Percentiles rank a stretch among this genome's conserved stretches.
phyloP scores from a whole-genome alignment of 2,329 filamentous ascomycete genomes.

The Verticillium albo-atrum region DNA sequence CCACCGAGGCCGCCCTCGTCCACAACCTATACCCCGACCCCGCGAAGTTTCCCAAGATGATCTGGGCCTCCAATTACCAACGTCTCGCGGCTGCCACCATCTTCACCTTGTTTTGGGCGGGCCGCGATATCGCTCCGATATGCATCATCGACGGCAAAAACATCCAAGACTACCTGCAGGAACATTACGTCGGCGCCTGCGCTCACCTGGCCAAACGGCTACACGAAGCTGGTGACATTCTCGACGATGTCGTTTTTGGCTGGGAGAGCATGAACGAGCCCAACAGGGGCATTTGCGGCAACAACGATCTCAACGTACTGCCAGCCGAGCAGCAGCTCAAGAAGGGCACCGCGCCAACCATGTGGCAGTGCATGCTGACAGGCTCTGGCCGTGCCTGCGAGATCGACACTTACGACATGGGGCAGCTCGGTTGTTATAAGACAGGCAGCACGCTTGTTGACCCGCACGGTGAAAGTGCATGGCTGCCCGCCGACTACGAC shows the following conservation, averaged over 20 bases:
- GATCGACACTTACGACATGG: constrained; percentile 89
- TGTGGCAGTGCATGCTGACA: constrained; percentile 88
- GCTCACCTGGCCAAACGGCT: constrained; percentile 79
- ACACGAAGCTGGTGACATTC: constrained; percentile 82
- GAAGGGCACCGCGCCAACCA: constrained; percentile 88
- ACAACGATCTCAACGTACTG: constrained; percentile 74
- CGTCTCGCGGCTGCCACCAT: constrained; percentile 83
- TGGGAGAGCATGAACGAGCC: constrained; percentile 98
- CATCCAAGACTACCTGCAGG: constrained; percentile 91
- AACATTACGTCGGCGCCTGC: constrained; percentile 78
- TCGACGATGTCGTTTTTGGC: constrained; percentile 82
- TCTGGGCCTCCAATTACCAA: constrained; percentile 97
- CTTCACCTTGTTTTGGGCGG: constrained; percentile 91
- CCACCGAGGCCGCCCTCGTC: constrained; percentile 87
- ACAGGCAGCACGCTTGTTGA: constrained; percentile 79
- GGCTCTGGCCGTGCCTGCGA: constrained; percentile 91
- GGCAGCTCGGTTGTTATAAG: constrained; percentile 86
- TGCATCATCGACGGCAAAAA: constrained; percentile 93
- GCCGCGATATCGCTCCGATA: constrained; percentile 88
- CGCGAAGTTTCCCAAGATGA: constrained; percentile 92
- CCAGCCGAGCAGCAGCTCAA: constrained; percentile 86
- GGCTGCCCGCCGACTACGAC: constrained; percentile 79
- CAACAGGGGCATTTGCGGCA: constrained; percentile 80
- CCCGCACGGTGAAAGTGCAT: constrained; percentile 78
- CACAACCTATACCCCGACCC: constrained; percentile 91